Evolutionary conservation across 163 green algal genomes (phyloP).

Genomic region (Prototheca cutis): DNA sequence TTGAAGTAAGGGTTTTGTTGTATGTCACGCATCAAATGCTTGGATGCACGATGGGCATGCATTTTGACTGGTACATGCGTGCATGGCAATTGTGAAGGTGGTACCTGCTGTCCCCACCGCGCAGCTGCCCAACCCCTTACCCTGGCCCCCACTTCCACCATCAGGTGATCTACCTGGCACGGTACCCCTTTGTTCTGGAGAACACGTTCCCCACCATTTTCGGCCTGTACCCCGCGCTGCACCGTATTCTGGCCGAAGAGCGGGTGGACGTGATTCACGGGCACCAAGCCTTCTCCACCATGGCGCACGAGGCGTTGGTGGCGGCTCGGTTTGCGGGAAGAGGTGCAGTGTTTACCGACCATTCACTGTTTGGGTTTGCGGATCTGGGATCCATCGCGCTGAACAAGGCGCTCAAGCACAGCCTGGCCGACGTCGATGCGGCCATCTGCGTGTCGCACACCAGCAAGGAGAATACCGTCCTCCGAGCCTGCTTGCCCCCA

Average conservation of each 20-base stretch:
- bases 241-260: slow-evolving; percentile 67
- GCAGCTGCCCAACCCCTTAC: too few species aligned
- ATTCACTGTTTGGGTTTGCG: slow-evolving; percentile 94
- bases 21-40: too few species aligned
- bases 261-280: slow-evolving; percentile 69
- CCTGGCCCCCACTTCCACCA: too few species aligned
- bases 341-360: slow-evolving; percentile 89
- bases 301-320: slow-evolving; percentile 77
- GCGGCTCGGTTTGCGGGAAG: slow-evolving; percentile 75
- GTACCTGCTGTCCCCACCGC: too few species aligned
- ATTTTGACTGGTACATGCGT: too few species aligned
- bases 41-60: too few species aligned
- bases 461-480: slow-evolving; percentile 93
- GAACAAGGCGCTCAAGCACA: slow-evolving; percentile 84
- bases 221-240: slow-evolving; percentile 55
- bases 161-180: slow-evolving; percentile 90
- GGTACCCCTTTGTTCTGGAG: slow-evolving; percentile 62
- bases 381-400: slow-evolving; percentile 70
- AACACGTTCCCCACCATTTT: slow-evolving; percentile 75
- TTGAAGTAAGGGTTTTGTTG: too few species aligned
- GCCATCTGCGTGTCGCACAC: slow-evolving; percentile 94
- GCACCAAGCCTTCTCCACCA: slow-evolving; percentile 78
- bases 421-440: slow-evolving; percentile 60
- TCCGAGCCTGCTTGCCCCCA: slow-evolving; percentile 75
- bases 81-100: too few species aligned